A percentile compares a stretch with the other conserved stretches of the same genome.
Conservation (phyloP, 495 filamentous ascomycete genomes). For the Penicillium waksmanii region DNA sequence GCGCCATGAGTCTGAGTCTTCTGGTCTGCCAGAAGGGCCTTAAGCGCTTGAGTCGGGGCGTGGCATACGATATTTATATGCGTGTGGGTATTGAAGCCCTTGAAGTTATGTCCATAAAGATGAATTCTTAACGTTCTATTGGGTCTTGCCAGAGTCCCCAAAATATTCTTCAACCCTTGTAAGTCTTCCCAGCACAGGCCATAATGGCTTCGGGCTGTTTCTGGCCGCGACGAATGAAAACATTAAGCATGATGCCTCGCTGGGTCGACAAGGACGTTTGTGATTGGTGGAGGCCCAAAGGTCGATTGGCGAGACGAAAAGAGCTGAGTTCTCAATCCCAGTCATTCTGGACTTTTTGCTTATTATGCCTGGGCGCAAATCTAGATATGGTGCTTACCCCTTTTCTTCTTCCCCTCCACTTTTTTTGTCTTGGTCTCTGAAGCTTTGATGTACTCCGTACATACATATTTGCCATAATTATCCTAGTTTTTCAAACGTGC, state of each 20-base stretch:
- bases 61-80: too few relatives aligned
- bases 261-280: not conserved
- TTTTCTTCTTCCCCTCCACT: not conserved
- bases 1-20: too few relatives aligned
- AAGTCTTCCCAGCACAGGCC: not conserved
- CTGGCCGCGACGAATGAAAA: conserved; percentile 5
- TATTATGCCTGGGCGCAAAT: not conserved
- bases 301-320: not conserved
- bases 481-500: too few relatives aligned
- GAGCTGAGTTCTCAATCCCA: not conserved
- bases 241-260: not conserved
- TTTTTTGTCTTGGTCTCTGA: too few relatives aligned
- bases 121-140: not conserved
- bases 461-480: too few relatives aligned
- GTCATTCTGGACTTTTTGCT: not conserved
- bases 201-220: not conserved
- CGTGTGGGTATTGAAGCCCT: not conserved
- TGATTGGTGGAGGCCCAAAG: not conserved
- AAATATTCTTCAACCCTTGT: not conserved
- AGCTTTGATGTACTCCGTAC: too few relatives aligned
- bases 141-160: not conserved
- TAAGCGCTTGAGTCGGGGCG: too few relatives aligned
- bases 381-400: not conserved
- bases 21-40: too few relatives aligned
- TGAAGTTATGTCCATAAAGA: too few relatives aligned